phyloP scores from a whole-genome alignment of 306 rosid species.

The Spatholobus suberectus region DNA sequence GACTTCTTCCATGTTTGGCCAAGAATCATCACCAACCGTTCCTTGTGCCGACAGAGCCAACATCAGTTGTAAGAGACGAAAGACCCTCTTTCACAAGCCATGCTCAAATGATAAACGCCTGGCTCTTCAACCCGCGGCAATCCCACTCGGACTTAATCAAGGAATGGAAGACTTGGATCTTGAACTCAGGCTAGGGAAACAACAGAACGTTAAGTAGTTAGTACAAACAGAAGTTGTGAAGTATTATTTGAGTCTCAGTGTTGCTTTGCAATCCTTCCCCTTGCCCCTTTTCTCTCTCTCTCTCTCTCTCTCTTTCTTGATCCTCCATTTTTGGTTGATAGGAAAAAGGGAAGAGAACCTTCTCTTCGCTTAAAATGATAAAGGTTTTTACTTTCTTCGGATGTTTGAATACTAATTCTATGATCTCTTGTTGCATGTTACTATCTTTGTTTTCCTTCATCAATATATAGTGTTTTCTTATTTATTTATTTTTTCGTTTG shows the following conservation, averaged over 20 bases:
- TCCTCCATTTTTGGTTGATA: slow-evolving; percentile 11
- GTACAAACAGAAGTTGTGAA: slow-evolving; percentile 4
- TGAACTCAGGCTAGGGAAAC: slow-evolving; percentile 88
- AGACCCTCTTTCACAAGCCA: slow-evolving; percentile 48
- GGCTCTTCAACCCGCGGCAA: slow-evolving; percentile 49
- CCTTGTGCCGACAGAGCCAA: slow-evolving; percentile 41
- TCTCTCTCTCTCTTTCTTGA: background rate
- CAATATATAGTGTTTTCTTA: background rate
- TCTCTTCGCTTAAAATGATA: slow-evolving; percentile 28
- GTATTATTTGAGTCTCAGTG: background rate
- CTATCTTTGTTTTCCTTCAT: background rate
- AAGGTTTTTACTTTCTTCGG: slow-evolving; percentile 21
- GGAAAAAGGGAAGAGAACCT: slow-evolving; percentile 23
- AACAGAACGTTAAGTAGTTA: slow-evolving; percentile 46
- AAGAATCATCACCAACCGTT: slow-evolving; percentile 37
- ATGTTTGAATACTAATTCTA: slow-evolving; percentile 32
- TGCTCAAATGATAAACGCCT: slow-evolving; percentile 41
- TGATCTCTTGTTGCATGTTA: slow-evolving; percentile 19
- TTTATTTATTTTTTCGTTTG: background rate
- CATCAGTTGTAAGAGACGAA: slow-evolving; percentile 51
- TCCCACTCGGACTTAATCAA: slow-evolving; percentile 23
- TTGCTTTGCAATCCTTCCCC: slow-evolving; percentile 9
- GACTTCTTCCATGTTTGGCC: slow-evolving; percentile 49
- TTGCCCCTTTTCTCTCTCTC: too few relatives aligned
- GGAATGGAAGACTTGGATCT: slow-evolving; percentile 78